phyloP scores from a whole-genome alignment of 768 basidiomycete genomes.

The Leucosporidium scottii region DNA sequence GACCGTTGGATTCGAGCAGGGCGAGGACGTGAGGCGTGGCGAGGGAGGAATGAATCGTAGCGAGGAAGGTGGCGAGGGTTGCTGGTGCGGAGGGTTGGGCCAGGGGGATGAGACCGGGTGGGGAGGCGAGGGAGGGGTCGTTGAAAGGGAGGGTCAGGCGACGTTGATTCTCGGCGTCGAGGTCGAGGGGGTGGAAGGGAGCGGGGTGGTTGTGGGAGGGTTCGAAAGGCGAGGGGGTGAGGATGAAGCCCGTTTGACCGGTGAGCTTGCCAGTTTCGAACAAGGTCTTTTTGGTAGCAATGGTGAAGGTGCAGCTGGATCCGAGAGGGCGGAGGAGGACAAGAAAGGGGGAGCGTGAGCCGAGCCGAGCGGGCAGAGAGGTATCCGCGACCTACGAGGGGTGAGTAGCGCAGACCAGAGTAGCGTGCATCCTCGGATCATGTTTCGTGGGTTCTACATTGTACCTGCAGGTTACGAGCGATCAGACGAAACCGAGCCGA shows the following conservation, averaged over 20 bases:
- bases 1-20: too few species aligned
- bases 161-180: constrained; percentile 10
- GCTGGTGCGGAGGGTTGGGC: too few species aligned
- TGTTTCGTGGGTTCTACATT: too few species aligned
- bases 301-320: constrained; percentile 14
- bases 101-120: neutral
- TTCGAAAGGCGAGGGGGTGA: constrained; percentile 3
- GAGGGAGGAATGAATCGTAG: too few species aligned
- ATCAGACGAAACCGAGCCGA: too few species aligned
- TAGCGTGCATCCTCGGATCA: neutral
- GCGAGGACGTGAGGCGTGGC: too few species aligned
- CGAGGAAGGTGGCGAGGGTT: too few species aligned
- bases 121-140: constrained; percentile 13
- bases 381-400: too few species aligned
- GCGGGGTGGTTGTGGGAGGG: constrained; percentile 7
- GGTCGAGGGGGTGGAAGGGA: constrained; percentile 18
- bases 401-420: neutral
- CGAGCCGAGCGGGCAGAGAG: too few species aligned
- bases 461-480: too few species aligned
- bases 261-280: neutral
- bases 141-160: neutral
- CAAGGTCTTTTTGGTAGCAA: neutral
- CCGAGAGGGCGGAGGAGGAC: neutral
- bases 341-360: neutral
- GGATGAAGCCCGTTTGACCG: neutral